phyloP scores from a whole-genome alignment of 2,329 filamentous ascomycete genomes.

The Ophiostoma ulmi region DNA sequence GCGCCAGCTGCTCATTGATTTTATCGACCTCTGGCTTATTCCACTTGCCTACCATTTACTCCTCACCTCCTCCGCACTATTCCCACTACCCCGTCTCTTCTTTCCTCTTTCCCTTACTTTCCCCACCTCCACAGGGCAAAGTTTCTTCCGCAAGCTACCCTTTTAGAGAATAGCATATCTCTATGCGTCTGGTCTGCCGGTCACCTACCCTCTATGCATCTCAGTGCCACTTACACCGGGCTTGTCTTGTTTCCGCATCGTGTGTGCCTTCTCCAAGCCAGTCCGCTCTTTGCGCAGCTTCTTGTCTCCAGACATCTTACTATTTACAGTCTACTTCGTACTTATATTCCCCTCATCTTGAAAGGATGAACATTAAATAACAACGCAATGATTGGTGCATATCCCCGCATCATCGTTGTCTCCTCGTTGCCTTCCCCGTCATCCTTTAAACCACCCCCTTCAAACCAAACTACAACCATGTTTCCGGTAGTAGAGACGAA shows the following conservation, averaged over 20 bases:
- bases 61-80: conserved; percentile 1
- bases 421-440: background rate
- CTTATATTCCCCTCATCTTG: background rate
- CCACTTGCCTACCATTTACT: background rate
- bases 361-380: background rate
- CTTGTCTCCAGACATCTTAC: background rate
- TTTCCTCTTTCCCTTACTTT: background rate
- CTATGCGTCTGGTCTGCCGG: background rate
- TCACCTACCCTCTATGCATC: background rate
- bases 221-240: background rate
- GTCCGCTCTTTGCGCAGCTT: background rate
- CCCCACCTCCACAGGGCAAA: conserved; percentile 25
- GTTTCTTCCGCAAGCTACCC: conserved; percentile 22
- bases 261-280: background rate
- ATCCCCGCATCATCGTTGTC: background rate
- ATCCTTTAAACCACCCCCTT: background rate
- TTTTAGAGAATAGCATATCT: background rate
- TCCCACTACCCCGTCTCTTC: background rate
- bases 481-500: background rate
- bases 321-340: background rate
- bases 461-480: background rate
- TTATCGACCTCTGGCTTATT: background rate
- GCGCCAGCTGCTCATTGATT: background rate
- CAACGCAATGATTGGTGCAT: background rate
- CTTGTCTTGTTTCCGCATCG: background rate